These are phyloP conservation scores for Penicillium cosmopolitanum DNA, from an alignment of 495 filamentous ascomycete species.

Conservation along the genomic window DNA sequence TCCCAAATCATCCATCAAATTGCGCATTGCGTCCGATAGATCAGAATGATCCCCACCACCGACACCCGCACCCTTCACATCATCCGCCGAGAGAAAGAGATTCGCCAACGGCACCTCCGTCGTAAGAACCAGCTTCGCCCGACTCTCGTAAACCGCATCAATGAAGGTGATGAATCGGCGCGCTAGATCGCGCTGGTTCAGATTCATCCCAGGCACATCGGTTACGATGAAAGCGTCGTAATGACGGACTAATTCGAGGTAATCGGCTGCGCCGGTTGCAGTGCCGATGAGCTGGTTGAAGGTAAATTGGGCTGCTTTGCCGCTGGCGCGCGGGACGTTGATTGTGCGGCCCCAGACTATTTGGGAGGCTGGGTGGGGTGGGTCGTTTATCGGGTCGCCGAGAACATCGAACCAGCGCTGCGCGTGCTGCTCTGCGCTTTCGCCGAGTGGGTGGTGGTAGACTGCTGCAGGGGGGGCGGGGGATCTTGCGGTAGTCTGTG, in stretches of 20 bases:
- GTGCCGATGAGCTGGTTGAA: constrained; percentile 88
- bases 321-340: constrained; percentile 82
- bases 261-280: constrained; percentile 91
- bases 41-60: constrained; percentile 55
- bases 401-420: constrained; percentile 95
- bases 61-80: constrained; percentile 57
- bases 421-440: constrained; percentile 75
- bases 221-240: constrained; percentile 93
- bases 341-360: constrained; percentile 95
- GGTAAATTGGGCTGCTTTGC: constrained; percentile 83
- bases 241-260: constrained; percentile 85
- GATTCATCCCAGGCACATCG: constrained; percentile 89
- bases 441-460: constrained; percentile 85
- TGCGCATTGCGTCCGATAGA: constrained; percentile 80
- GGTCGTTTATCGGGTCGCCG: constrained; percentile 76
- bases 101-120: constrained; percentile 80
- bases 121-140: constrained; percentile 93
- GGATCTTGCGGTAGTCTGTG: constrained; percentile 97
- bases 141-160: constrained; percentile 87
- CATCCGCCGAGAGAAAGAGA: constrained; percentile 84
- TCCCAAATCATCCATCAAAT: constrained; percentile 92
- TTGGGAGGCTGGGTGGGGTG: constrained; percentile 76
- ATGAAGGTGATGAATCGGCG: constrained; percentile 96
- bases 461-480: constrained; percentile 88
- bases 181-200: constrained; percentile 83